These are phyloP conservation scores for Talaromyces rugulosus DNA, from an alignment of 2,329 filamentous ascomycete genomes.

Conservation along the genomic window DNA sequence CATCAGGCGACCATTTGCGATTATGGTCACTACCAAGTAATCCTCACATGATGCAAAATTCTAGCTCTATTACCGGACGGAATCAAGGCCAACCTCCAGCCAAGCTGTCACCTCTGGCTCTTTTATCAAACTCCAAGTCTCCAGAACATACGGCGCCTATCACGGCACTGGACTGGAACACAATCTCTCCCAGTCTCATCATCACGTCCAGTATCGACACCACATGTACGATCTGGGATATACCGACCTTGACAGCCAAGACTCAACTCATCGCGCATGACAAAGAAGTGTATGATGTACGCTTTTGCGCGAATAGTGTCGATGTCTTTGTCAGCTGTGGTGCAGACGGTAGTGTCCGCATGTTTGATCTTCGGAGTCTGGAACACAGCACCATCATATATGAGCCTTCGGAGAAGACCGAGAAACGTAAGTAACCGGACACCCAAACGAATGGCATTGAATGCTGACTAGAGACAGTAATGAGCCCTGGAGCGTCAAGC, in stretches of 20 bases:
- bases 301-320: constrained; percentile 97
- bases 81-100: constrained; percentile 62
- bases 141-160: constrained; percentile 96
- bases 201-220: constrained; percentile 99
- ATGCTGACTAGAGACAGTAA: constrained; percentile 27
- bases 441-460: background rate
- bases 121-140: constrained; percentile 96
- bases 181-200: constrained; percentile 90
- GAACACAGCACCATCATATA: constrained; percentile 99
- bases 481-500: constrained; percentile 56
- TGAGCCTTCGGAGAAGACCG: constrained; percentile 84
- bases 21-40: constrained; percentile 79
- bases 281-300: constrained; percentile 97
- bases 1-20: constrained; percentile 88
- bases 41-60: constrained; percentile 54
- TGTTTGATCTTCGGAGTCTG: constrained; percentile 95
- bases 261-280: constrained; percentile 98
- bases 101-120: constrained; percentile 86
- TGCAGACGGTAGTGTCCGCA: constrained; percentile 93
- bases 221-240: constrained; percentile 99
- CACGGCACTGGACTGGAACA: constrained; percentile 97
- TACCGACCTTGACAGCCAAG: constrained; percentile 94
- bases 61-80: constrained; percentile 63
- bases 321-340: constrained; percentile 98
- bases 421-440: constrained; percentile 50